phyloP scores from a whole-genome alignment of 768 basidiomycete species.

The Termitomyces sp. region DNA sequence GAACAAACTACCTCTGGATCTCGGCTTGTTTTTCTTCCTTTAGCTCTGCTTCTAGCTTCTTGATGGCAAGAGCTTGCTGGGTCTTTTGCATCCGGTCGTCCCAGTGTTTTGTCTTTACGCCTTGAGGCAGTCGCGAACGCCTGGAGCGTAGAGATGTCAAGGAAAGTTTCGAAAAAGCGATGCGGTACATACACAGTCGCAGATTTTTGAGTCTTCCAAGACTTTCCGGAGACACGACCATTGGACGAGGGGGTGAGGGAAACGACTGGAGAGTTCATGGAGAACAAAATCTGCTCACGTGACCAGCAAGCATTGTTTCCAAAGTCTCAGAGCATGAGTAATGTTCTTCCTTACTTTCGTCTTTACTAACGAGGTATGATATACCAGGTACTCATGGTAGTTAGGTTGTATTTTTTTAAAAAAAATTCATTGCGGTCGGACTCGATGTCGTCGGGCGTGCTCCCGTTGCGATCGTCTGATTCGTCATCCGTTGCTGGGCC shows the following conservation, averaged over 20 bases:
- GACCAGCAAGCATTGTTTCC: too few species aligned
- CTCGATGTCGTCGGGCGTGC: background rate
- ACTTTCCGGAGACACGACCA: conserved; percentile 66
- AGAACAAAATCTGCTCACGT: conserved; percentile 1
- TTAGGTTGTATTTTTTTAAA: too few species aligned
- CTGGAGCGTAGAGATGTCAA: conserved; percentile 28
- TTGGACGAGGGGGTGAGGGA: conserved; percentile 51
- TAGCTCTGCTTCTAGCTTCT: conserved; percentile 67
- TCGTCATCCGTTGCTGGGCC: background rate
- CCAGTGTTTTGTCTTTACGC: conserved; percentile 63
- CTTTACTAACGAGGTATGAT: too few species aligned
- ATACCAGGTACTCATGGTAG: too few species aligned
- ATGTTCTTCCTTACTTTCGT: too few species aligned
- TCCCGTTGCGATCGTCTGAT: background rate
- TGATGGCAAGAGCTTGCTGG: conserved; percentile 60
- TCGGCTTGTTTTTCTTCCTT: conserved; percentile 75
- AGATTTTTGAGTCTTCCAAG: conserved; percentile 52
- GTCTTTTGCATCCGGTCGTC: conserved; percentile 65
- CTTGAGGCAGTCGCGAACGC: conserved; percentile 61
- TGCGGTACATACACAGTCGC: conserved; percentile 40
- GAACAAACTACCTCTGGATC: conserved; percentile 42
- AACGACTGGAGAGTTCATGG: conserved; percentile 15
- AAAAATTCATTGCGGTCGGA: too few species aligned
- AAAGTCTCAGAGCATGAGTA: too few species aligned
- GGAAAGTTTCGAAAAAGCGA: background rate